Base-by-base conservation (phyloP, 1,284 basidiomycete genomes). In the Naganishia sp. region DNA sequence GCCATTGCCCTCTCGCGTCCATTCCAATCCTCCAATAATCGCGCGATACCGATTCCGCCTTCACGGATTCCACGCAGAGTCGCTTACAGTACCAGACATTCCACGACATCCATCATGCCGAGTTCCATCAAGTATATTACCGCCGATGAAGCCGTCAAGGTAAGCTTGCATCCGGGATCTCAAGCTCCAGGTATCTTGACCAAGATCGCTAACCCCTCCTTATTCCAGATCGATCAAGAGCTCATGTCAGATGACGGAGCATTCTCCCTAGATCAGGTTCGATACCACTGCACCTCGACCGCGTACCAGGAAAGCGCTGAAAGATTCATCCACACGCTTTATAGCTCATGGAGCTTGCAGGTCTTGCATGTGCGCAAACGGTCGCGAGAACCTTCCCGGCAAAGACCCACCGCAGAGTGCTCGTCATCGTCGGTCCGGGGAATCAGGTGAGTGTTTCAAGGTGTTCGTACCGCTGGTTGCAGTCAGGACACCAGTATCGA, bases 311-410 rank as follows among this genome's bases (percentile, higher is more conserved):
- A 42, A 15, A 15, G n/a, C 36, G 2, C 52, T 44, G 39, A 46
- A 28, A 21, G 33, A n/a, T 16, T 25, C 1, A 46, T 56, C 33
- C 54, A 13, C 36, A 39, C 49, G 15, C 15, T 42, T 25, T 6
- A 69, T 77, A 96, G 90, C 82, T 99, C 33, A 99, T 99, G 94
- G 95, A 99, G 76, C 85, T 99, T 2, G 96, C 96, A n/a, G 96
- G 96, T 0, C 82, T 98, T 16, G 89, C 95, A 0, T 97, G 95
- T 74, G 96, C 96, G 0, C 92, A 95, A 78, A 86, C 90, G 0
- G 82, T 98, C 0, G 88, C 88, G 16, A 88, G 84, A 21, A 87
- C 88, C 1, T 98, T 91, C 75, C 84, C 84, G 28, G 85, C 83
- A 36, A 82, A 86, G 1, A 85, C 82, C 59, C 86, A 90, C 75